phyloP scores from a whole-genome alignment of 2,329 filamentous ascomycete genomes.

The Colletotrichum sp. region DNA sequence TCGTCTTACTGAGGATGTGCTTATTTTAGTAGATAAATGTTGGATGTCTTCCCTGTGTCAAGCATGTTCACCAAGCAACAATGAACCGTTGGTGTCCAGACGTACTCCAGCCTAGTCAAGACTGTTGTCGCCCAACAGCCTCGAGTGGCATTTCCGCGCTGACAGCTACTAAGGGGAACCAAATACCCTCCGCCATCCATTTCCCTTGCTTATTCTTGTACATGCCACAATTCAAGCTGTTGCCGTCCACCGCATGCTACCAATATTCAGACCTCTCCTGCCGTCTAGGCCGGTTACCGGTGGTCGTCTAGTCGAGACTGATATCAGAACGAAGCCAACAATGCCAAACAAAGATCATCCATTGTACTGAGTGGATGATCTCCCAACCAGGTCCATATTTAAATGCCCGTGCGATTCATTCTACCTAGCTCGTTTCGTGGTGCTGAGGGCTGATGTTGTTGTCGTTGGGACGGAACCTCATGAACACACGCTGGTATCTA shows the following conservation, averaged over 20 bases:
- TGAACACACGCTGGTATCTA: background rate
- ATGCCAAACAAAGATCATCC: too few relatives aligned
- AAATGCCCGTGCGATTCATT: background rate
- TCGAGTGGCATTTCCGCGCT: too few relatives aligned
- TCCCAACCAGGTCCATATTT: background rate
- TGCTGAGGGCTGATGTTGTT: background rate
- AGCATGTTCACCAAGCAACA: too few relatives aligned
- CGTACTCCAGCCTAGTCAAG: too few relatives aligned
- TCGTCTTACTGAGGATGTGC: background rate
- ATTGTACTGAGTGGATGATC: background rate
- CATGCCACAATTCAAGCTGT: background rate
- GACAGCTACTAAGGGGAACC: background rate
- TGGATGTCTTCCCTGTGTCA: rapidly evolving
- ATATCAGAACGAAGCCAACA: background rate
- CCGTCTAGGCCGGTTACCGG: background rate
- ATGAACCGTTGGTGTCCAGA: too few relatives aligned
- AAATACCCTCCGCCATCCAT: background rate
- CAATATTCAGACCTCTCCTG: background rate
- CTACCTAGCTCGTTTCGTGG: background rate
- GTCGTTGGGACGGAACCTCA: background rate
- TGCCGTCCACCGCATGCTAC: rapidly evolving
- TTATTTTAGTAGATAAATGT: rapidly evolving
- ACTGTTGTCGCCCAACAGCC: too few relatives aligned
- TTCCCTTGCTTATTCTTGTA: background rate
- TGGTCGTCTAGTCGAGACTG: background rate